Evolutionary conservation across 2,329 filamentous ascomycete species (phyloP), one percentile per base, ranked within the genome.

Genomic region (Pseudogymnoascus sp.): DNA sequence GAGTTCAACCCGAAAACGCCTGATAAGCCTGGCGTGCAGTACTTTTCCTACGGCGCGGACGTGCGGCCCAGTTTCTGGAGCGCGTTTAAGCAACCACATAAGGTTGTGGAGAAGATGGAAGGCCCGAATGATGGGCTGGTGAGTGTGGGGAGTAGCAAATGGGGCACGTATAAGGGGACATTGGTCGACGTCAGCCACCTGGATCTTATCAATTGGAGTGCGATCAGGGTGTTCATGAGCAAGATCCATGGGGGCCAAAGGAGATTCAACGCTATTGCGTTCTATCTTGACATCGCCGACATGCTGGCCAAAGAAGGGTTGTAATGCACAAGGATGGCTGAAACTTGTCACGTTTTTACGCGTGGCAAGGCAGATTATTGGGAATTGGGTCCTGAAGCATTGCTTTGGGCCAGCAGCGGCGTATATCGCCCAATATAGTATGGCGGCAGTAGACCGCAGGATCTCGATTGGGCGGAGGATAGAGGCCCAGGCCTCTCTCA

Each of bases 221-320:
- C 86, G 7, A 57, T 85, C 34, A 74, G 76, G 57, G 85, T 79
- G 76, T 77, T 77, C 38, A 66, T 82, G 39, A 72, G 85, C 76
- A 74, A 72, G 56, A 66, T 76, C 60, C 74, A 78, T 70, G 83
- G 83, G 1, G 75, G 78, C 62, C 74, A 76, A 65, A 76, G 75
- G 61, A 75, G 79, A 13, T 87, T 87, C 66, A 87, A 86, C 67
- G 84, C 84, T 2, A 78, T 86, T 61, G 84, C 84, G 0, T 85
- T 87, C 66, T 87, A 87, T 65, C 75, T 86, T 2, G 82, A 79
- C 61, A 82, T 87, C 66, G 79, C 79, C 9, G 81, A 89, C 67
- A 89, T 88, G 85, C 73, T 90, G 57, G 84, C 86, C 2, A 86
- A 84, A 66, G 85, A 89, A 68, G 84, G 82, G 2, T 57, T 71